Evolutionary conservation across 805 yeast species (phyloP), one percentile per base, ranked within the genome.

Genomic region (Candida mattraensis): DNA sequence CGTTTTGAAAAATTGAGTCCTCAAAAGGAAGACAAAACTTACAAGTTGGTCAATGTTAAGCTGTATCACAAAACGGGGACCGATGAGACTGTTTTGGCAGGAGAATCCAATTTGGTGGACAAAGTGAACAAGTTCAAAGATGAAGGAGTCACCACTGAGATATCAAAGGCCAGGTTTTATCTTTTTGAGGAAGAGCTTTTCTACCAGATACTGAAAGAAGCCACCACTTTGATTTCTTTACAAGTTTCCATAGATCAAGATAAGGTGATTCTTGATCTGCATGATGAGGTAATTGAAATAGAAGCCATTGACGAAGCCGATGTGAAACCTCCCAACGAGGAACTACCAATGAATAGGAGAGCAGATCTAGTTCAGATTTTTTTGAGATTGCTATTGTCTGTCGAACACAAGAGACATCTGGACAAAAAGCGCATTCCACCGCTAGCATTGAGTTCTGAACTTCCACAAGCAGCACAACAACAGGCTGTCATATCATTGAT

Each of bases 141-240:
- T 14, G 39, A 35, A 3, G 40, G 43, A 3, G 45, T 44, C 10
- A 40, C 47, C 31, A 73, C 72, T 16, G 80, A 76, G 49, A 76
- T 91, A 18, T 70, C 74, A 23, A 74, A 64, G 33, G 88, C 94
- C 0, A 70, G 96, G 30, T 80, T 74, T 44, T 75, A 77, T 40
- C 67, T 89, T 6, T 91, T 91, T 63, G 98, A 91, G 54, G 93
- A 86, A 52, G 98, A 91, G 58, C 67, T 91, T 36, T 87, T 87
- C 64, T 78, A 76, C 58, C 88, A 82, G 48, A 61, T 91, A 37
- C 70, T 80, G 16, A 76, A 80, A 44, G 99, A 91, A 59, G 87
- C 95, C 1, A 72, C 81, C 19, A 56, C 69, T 5, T 64, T 91
- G 39, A 72, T 81, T 7, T 76, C 87, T 13, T 77, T 80, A 46